Percentiles rank a stretch among this genome's conserved stretches.
Evolutionary conservation across 164 flowering plant species (phyloP).

Genomic region (Amborella trichopoda): DNA sequence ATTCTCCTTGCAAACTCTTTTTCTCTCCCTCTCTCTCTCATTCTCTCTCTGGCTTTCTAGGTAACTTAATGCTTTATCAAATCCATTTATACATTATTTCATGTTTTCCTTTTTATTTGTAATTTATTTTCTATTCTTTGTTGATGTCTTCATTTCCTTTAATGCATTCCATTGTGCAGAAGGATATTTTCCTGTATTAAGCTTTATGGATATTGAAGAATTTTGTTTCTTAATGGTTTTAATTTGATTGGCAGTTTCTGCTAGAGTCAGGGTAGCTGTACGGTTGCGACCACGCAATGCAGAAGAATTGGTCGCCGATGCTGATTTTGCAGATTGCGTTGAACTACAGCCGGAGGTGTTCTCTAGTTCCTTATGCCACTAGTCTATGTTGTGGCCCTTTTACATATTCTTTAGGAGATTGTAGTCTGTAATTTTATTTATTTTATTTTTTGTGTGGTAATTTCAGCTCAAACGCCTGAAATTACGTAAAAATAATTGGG

Average conservation of each 20-base stretch:
- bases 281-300: slow-evolving; percentile 81
- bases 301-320: slow-evolving; percentile 80
- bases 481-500: slow-evolving; percentile 94
- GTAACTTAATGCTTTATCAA: too few relatives aligned
- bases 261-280: slow-evolving; percentile 94
- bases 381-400: too few relatives aligned
- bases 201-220: not conserved
- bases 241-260: slow-evolving; percentile 42
- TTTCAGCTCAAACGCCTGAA: slow-evolving; percentile 86
- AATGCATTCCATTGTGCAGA: not conserved
- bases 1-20: too few relatives aligned
- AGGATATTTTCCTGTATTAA: not conserved
- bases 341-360: slow-evolving; percentile 92
- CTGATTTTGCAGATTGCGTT: slow-evolving; percentile 99
- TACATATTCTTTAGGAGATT: not conserved
- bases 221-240: not conserved
- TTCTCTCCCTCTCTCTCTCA: too few relatives aligned
- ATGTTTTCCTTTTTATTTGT: not conserved
- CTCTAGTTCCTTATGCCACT: slow-evolving; percentile 1
- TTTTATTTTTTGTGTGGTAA: not conserved
- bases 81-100: too few relatives aligned
- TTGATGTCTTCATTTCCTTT: too few relatives aligned
- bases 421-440: not conserved
- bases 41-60: too few relatives aligned
- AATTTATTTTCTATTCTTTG: not conserved